Evolutionary conservation across 495 filamentous ascomycete species (phyloP), one percentile per base, ranked within the genome.

Genomic region (Viridothelium virens): DNA sequence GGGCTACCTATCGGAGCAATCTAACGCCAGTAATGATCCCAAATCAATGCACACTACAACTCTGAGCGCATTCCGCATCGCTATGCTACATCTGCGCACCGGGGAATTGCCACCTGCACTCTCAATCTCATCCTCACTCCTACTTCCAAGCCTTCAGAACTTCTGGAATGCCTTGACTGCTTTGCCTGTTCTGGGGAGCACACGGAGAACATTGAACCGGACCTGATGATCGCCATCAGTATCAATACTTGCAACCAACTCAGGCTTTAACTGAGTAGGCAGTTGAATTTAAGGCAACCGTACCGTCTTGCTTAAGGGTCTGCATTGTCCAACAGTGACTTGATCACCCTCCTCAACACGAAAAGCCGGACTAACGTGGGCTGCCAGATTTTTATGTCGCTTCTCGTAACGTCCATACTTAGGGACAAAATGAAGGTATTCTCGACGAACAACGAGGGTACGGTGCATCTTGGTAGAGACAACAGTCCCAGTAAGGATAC

Each of bases 361-460:
- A 90, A 99, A 99, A 79, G 93, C 93, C 74, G 94, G 94, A 66
- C 91, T 96, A 69, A 97, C 94, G 86, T 99, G 94, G 69, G 93
- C 95, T 72, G 94, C 89, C 56, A 99, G 84, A 87, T 99, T 99
- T 89, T 96, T 97, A 87, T 99, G 94, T 76, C 94, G 85, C 86
- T 96, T 97, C 90, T 99, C 95, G 82, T 99, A 99, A 86, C 94
- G 88, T 77, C 89, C 83, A 86, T 97, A 97, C 83, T 97, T 97
- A 77, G 92, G 92, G 78, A 97, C 86, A 87, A 90, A 97, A 86
- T 97, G 94, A 71, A 98, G 92, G 85, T 97, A 99, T 85, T 99
- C 95, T 80, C 94, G 91, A 80, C 94, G 95, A 86, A 99, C 96
- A 85, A 97, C 87, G 77, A 97, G 85, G 74, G 94, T 98, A 48